Percentiles rank a stretch among this genome's conserved stretches.
phyloP scores from a whole-genome alignment of 768 basidiomycete species.

The Dioszegia aurantiaca region DNA sequence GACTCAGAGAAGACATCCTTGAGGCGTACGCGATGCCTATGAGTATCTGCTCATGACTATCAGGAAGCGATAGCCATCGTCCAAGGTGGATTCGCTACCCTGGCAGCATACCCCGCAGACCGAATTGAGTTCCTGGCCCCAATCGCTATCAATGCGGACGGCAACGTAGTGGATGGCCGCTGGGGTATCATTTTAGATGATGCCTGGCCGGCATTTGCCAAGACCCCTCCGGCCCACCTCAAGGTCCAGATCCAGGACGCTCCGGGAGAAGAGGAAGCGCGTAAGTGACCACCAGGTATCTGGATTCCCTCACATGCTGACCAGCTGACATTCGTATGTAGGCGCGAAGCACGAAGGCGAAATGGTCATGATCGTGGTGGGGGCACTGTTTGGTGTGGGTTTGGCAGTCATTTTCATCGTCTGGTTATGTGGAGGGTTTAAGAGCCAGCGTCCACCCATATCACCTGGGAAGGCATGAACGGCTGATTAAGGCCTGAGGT shows the following conservation, averaged over 20 bases:
- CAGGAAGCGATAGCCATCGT: conserved; percentile 16
- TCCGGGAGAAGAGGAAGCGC: conserved; percentile 24
- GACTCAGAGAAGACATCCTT: no score
- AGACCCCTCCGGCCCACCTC: conserved; percentile 20
- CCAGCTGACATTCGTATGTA: background rate
- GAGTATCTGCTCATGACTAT: no score
- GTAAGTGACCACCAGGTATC: no score
- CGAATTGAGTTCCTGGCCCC: conserved; percentile 31
- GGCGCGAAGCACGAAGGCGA: background rate
- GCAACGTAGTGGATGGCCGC: conserved; percentile 7
- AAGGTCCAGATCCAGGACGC: conserved; percentile 17
- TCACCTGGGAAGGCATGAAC: background rate
- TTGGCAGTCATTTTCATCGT: background rate
- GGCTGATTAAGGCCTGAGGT: no score
- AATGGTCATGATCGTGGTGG: background rate
- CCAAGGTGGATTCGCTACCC: conserved; percentile 20
- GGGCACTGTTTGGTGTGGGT: background rate
- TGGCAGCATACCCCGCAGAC: conserved; percentile 21
- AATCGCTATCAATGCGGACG: background rate
- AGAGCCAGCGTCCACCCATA: no score
- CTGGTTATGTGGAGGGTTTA: background rate
- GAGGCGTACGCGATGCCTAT: no score
- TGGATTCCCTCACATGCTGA: no score
- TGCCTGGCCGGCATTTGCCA: conserved; percentile 27
- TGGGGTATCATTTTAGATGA: conserved; percentile 35